Base-by-base conservation (phyloP, 2,329 filamentous ascomycete species). In the Fusarium nelsonii region DNA sequence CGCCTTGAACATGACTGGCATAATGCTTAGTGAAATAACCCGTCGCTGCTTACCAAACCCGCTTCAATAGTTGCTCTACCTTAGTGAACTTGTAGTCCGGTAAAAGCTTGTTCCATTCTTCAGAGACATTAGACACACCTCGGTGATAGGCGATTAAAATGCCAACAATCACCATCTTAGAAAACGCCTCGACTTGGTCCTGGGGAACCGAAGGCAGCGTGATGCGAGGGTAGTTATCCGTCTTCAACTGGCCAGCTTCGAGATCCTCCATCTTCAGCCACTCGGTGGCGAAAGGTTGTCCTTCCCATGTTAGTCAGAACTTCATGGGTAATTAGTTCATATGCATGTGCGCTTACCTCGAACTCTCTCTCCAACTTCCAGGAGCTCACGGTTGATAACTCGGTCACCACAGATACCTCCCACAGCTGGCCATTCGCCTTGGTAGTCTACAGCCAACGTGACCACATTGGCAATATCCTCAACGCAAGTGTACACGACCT, bases 251-350 rank as follows among this genome's bases (percentile, higher is more conserved):
- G 0, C 60, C 49, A 1, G 49, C 58, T 0, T 4, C 23, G 0
- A 63, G 32, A 0, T 63, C 60, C 10, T 63, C 41, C 43, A 43
- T 28, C 3, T 49, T 63, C 0, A 63, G 58, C 60, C 60, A 63
- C 18, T 63, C 58, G 1, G 43, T 49, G 4, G 11, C 2, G 1
- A 63, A 63, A 2, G 41, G 36, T 4, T 43, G 18, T 11, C 36
- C 59, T 63, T 1, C 1, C 3, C 0, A 18, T 3, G 0, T 63
- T 4, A 63, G 40, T 16, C 1, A 20, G 2, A 6, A 1, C 0
- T 1, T 20, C 4, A 43, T 9, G 0, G 12, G 16, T 18, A 18
- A 6, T 43, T 3, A n/a, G 0, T 2, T 0, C 6, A 1, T 2
- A 2, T 9, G 14, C 2, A 5, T 11, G 2, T 5, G 9, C 10